These are phyloP conservation scores for Trichosanthes cucumerina DNA, from an alignment of 306 rosid genomes.

Conservation along the genomic window DNA sequence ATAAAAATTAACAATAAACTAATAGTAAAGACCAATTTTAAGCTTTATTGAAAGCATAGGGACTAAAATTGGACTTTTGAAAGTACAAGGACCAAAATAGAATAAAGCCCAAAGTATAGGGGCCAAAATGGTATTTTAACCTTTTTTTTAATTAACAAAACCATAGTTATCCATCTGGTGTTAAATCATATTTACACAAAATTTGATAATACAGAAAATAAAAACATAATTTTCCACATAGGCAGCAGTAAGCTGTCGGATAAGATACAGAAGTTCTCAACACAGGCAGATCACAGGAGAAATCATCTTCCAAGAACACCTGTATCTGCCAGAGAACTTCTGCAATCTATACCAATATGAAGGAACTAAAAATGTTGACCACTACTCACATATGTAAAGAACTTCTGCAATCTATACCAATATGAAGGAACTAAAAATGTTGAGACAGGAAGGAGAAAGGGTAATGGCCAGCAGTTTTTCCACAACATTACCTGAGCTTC, in stretches of 20 bases:
- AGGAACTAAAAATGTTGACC: not conserved
- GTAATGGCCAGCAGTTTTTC: not conserved
- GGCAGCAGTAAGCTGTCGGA: not conserved
- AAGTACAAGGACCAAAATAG: too few species aligned
- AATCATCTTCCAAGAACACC: not conserved
- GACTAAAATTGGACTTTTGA: too few species aligned
- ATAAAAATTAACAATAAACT: too few species aligned
- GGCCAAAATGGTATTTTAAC: too few species aligned
- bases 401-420: not conserved
- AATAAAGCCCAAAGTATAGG: too few species aligned
- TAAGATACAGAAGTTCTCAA: not conserved
- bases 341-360: not conserved
- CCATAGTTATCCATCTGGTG: not conserved
- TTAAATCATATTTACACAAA: not conserved
- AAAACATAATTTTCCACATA: not conserved
- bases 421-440: not conserved
- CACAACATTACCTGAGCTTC: slow-evolving; percentile 64
- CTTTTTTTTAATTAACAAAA: not conserved
- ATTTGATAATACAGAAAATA: not conserved
- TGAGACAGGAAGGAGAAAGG: not conserved
- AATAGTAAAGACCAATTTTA: too few species aligned
- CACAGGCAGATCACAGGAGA: not conserved
- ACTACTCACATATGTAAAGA: not conserved
- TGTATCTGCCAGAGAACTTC: not conserved
- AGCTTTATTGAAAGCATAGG: too few species aligned